These are phyloP conservation scores for Zychaea mexicana DNA, from an alignment of 371 early-diverging fungal species.

Conservation along the genomic window DNA sequence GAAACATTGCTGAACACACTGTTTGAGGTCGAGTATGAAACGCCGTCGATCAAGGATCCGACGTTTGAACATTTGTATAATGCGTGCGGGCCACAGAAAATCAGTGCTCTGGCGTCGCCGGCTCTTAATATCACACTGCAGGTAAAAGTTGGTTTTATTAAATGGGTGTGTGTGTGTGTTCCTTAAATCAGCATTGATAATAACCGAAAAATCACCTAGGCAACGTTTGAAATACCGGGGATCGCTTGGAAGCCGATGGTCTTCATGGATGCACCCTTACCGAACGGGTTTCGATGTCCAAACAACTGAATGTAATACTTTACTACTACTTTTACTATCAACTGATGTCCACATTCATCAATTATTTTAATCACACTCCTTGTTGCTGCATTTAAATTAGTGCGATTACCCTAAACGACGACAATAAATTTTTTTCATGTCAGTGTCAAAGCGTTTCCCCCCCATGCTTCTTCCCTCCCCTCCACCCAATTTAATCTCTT, in stretches of 20 bases:
- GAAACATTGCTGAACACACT: constrained; percentile 9
- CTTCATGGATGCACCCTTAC: constrained; percentile 21
- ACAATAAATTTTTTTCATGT: neutral
- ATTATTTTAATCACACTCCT: neutral
- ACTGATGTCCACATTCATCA: neutral
- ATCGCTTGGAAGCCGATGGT: constrained; percentile 37
- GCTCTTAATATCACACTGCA: constrained; percentile 27
- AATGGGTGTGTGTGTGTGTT: too few species aligned
- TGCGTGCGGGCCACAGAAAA: constrained; percentile 31
- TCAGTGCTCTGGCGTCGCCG: constrained; percentile 12
- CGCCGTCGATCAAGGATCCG: constrained; percentile 18
- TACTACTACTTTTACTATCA: neutral
- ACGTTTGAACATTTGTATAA: constrained; percentile 29
- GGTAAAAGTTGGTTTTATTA: constrained; percentile 11
- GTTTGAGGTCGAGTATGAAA: constrained; percentile 18
- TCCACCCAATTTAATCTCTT: neutral
- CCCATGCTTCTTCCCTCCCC: too few species aligned
- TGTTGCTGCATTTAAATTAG: neutral
- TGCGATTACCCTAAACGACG: neutral
- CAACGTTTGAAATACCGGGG: constrained; percentile 34
- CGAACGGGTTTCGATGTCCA: constrained; percentile 34
- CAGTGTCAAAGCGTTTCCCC: neutral
- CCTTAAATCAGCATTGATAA: too few species aligned
- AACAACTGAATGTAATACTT: constrained; percentile 4
- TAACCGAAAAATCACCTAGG: constrained; percentile 22